Percentiles rank a stretch among this genome's conserved stretches.
Conservation (phyloP, 495 filamentous ascomycete genomes). For the Acidomyces sp. region DNA sequence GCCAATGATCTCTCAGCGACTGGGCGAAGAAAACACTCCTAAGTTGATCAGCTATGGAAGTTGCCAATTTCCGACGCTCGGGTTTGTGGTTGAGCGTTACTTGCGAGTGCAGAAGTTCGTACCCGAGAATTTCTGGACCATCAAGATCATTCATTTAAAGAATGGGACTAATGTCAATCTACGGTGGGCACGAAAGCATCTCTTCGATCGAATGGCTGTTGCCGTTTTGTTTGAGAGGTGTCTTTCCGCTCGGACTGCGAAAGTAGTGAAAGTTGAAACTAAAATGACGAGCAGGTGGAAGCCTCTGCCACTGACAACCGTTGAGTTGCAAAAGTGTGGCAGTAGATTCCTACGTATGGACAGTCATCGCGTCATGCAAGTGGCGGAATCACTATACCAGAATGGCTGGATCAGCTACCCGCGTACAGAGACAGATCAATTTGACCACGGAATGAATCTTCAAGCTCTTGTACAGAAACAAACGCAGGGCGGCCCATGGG, state of each 20-base stretch:
- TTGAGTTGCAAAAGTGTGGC: slow-evolving; percentile 97
- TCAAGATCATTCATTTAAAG: slow-evolving; percentile 67
- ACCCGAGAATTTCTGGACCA: slow-evolving; percentile 82
- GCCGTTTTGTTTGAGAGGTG: slow-evolving; percentile 77
- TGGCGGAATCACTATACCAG: slow-evolving; percentile 81
- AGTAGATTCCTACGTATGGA: slow-evolving; percentile 73
- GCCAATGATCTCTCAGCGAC: slow-evolving; percentile 46
- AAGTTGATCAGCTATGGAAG: slow-evolving; percentile 87
- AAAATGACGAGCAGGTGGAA: slow-evolving; percentile 93
- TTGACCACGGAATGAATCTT: slow-evolving; percentile 81
- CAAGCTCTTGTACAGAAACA: slow-evolving; percentile 73
- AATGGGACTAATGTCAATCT: slow-evolving; percentile 75
- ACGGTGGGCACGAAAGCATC: slow-evolving; percentile 63
- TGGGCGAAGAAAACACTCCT: slow-evolving; percentile 29
- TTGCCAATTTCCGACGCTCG: slow-evolving; percentile 92
- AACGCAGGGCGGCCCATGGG: slow-evolving; percentile 61
- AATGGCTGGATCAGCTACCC: slow-evolving; percentile 96
- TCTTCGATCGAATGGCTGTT: slow-evolving; percentile 79
- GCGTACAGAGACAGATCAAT: slow-evolving; percentile 91
- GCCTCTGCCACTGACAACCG: slow-evolving; percentile 83
- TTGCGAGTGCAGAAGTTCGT: slow-evolving; percentile 85
- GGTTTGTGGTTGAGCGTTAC: slow-evolving; percentile 94
- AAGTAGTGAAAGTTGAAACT: slow-evolving; percentile 67
- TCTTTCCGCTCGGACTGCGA: slow-evolving; percentile 59
- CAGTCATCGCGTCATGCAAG: slow-evolving; percentile 74